Percentiles rank a stretch among this genome's conserved stretches.
Evolutionary conservation across 192 early-diverging fungal genomes (phyloP).

Genomic region (Podila horticola): DNA sequence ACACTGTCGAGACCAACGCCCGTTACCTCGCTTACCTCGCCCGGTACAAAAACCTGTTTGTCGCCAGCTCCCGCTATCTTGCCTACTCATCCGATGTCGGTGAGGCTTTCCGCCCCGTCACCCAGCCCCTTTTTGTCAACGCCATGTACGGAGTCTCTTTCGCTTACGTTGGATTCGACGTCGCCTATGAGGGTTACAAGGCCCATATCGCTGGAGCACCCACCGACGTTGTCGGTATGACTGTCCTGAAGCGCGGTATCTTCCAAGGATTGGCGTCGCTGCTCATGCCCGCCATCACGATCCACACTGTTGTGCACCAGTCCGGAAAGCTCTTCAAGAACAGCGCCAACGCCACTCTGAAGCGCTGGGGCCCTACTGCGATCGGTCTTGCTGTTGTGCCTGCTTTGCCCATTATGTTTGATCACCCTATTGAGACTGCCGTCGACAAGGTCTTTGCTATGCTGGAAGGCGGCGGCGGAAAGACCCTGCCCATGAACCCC

Average conservation of each 20-base stretch:
- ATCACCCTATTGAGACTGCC: conserved; percentile 68
- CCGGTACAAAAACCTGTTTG: conserved; percentile 56
- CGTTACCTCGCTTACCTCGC: conserved; percentile 65
- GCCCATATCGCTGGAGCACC: conserved; percentile 57
- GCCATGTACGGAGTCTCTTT: conserved; percentile 70
- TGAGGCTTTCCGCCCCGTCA: conserved; percentile 75
- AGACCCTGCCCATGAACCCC: conserved; percentile 46
- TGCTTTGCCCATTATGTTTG: conserved; percentile 69
- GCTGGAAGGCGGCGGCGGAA: conserved; percentile 39
- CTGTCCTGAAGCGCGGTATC: conserved; percentile 64
- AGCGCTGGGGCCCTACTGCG: conserved; percentile 68
- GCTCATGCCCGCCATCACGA: conserved; percentile 65
- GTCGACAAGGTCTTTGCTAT: conserved; percentile 70
- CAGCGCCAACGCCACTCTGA: conserved; percentile 55
- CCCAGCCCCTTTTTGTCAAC: conserved; percentile 60
- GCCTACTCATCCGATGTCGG: conserved; percentile 80
- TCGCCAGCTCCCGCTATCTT: conserved; percentile 59
- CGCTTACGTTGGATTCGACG: conserved; percentile 70
- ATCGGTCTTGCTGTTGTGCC: conserved; percentile 71
- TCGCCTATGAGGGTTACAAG: conserved; percentile 71
- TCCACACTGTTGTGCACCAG: conserved; percentile 71
- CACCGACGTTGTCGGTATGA: conserved; percentile 53
- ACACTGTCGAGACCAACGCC: conserved; percentile 57
- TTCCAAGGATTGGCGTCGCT: conserved; percentile 73
- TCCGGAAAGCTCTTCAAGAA: conserved; percentile 54